phyloP scores from a whole-genome alignment of 2,329 filamentous ascomycete species.

The Thelonectria olida region DNA sequence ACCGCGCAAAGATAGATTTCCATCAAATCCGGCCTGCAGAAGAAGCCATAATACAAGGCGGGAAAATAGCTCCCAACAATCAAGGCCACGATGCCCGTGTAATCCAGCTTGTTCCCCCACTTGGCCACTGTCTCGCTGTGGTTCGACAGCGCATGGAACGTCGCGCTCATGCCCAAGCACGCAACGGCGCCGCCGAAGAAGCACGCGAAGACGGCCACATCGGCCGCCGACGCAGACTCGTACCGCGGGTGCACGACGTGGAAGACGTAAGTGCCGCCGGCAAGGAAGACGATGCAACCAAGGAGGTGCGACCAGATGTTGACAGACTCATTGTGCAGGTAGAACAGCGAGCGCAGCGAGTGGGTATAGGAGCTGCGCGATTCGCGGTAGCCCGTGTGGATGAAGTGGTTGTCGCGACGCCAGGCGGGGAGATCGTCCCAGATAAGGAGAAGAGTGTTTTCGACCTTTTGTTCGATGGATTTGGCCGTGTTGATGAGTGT shows the following conservation, averaged over 20 bases:
- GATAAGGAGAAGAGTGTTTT: constrained; percentile 55
- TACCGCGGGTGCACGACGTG: constrained; percentile 71
- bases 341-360: constrained; percentile 58
- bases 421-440: constrained; percentile 68
- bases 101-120: constrained; percentile 93
- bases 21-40: constrained; percentile 72
- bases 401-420: constrained; percentile 69
- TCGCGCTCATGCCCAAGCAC: constrained; percentile 83
- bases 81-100: constrained; percentile 89
- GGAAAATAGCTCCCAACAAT: constrained; percentile 94
- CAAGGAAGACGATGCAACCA: constrained; percentile 69
- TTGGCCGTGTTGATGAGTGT: constrained; percentile 37
- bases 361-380: constrained; percentile 57
- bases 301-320: constrained; percentile 73
- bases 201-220: constrained; percentile 78
- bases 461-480: constrained; percentile 50
- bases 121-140: constrained; percentile 81
- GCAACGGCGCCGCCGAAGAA: constrained; percentile 80
- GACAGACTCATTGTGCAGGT: constrained; percentile 69
- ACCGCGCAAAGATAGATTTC: constrained; percentile 80
- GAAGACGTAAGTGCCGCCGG: constrained; percentile 63
- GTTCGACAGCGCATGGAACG: constrained; percentile 85
- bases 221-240: constrained; percentile 64
- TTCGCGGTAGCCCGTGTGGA: constrained; percentile 62
- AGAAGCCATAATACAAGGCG: constrained; percentile 87